Evolutionary conservation across 768 basidiomycete genomes (phyloP).

Genomic region (Tylopilus plumbeoviolaceoides): DNA sequence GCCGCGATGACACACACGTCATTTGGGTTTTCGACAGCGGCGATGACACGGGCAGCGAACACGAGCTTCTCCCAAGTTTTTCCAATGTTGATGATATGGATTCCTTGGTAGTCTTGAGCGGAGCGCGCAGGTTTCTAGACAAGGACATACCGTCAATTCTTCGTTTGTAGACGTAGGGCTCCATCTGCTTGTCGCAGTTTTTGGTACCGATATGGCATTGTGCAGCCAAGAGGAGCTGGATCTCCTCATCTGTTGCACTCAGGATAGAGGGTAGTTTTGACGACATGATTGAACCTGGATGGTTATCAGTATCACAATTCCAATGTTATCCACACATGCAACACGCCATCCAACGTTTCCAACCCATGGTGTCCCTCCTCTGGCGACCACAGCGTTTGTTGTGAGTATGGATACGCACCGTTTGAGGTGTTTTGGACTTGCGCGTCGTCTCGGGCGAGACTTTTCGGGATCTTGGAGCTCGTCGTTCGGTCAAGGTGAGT

Average conservation of each 20-base stretch:
- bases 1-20: slow-evolving; percentile 98
- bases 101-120: slow-evolving; percentile 50
- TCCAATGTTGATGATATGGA: slow-evolving; percentile 96
- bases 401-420: slow-evolving; percentile 35
- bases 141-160: slow-evolving; percentile 79
- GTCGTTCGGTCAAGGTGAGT: slow-evolving; percentile 10
- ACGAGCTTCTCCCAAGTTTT: slow-evolving; percentile 99
- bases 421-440: slow-evolving; percentile 34
- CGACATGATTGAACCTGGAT: slow-evolving; percentile 45
- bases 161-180: slow-evolving; percentile 96
- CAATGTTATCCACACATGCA: slow-evolving; percentile 27
- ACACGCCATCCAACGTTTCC: slow-evolving; percentile 35
- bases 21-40: slow-evolving; percentile 96
- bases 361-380: slow-evolving; percentile 2
- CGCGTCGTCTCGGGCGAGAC: slow-evolving; percentile 38
- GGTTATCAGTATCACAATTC: slow-evolving; percentile 29
- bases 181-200: slow-evolving; percentile 99
- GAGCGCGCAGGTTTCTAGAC: slow-evolving; percentile 2
- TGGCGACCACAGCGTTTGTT: slow-evolving; percentile 3
- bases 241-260: slow-evolving; percentile 95
- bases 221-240: slow-evolving; percentile 90
- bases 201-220: slow-evolving; percentile 97
- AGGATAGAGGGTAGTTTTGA: slow-evolving; percentile 94
- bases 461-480: slow-evolving; percentile 24
- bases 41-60: slow-evolving; percentile 95